Base-by-base conservation (phyloP, 1,139 yeast species). In the Saccharomyces hybrid region DNA sequence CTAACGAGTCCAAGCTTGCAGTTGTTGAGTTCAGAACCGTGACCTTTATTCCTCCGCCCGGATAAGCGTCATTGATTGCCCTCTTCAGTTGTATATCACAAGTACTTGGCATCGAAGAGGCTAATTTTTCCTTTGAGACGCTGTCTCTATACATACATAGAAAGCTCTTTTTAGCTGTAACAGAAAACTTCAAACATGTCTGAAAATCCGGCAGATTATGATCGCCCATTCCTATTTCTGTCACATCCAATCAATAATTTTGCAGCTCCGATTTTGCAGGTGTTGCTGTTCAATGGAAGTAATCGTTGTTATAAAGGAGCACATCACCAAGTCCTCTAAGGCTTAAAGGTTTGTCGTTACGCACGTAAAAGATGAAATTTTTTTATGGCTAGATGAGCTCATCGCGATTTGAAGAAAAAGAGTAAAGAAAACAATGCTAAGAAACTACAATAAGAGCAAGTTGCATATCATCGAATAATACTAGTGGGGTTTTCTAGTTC, bases 141-240 rank as follows among this genome's bases (percentile, higher is more conserved):
- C n/a, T 13, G 5, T 38, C 25, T 38, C 44, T 38, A 13, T 38
- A 38, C 44, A 61, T 48, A 47, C 57, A 61, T 1, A 63, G 14
- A 27, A 64, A 61, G 47, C 59, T 62, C 48, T 55, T 61, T 19
- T 49, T 38, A 1, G 62, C 60, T 26, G 52, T 54, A n/a, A 62
- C 47, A 49, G 60, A 57, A 47, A 56, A 61, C 25, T 51, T 56
- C 19, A 63, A 53, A 32, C 61, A 55, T 48, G 61, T 56, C 19
- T 57, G 52, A 23, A 63, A 60, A 46, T 56, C 61, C 3, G 61
- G 64, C 46, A 58, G 55, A 42, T 51, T 53, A 19, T 38, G 44
- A 38, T 38, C 44, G 26, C 44, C 25, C 44, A 38, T 38, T 38
- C 13, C 44, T 38, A 16, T 9, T 38, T 19, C 3, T 11, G n/a